Conservation (phyloP, 1,139 yeast species). For the Scheffersomyces parashehatae region DNA sequence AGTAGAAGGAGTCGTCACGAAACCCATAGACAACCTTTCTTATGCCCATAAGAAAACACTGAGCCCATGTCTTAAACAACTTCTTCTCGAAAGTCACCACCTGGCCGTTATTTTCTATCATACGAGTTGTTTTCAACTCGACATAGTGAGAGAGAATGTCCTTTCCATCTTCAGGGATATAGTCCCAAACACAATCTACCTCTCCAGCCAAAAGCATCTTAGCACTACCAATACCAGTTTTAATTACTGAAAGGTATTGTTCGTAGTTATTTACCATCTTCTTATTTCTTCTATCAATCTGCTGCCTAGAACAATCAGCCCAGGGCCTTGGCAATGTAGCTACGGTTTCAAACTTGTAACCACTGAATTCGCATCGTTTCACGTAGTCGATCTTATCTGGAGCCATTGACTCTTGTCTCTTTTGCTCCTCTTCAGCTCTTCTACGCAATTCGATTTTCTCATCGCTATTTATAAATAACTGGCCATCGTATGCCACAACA, state of each 20-base stretch:
- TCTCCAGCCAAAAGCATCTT: constrained; percentile 82
- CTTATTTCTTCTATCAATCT: constrained; percentile 64
- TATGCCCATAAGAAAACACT: constrained; percentile 84
- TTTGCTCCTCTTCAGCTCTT: constrained; percentile 24
- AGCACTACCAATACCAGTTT: constrained; percentile 78
- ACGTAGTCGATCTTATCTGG: constrained; percentile 37
- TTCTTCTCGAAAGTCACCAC: constrained; percentile 69
- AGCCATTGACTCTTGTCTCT: constrained; percentile 22
- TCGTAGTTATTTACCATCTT: constrained; percentile 66
- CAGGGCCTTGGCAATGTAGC: constrained; percentile 80
- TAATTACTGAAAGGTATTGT: constrained; percentile 76
- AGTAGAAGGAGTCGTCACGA: constrained; percentile 66
- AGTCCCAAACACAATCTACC: constrained; percentile 87
- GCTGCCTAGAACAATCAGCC: constrained; percentile 62
- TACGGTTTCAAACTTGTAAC: constrained; percentile 81
- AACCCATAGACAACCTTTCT: constrained; percentile 81
- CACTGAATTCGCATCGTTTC: constrained; percentile 57
- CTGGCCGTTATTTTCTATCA: constrained; percentile 53
- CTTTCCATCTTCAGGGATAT: constrained; percentile 54
- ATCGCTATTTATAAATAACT: constrained; percentile 75
- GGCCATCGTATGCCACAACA: constrained; percentile 72
- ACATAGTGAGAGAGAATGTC: constrained; percentile 71
- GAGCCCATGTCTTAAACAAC: constrained; percentile 86
- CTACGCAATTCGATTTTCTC: constrained; percentile 36
- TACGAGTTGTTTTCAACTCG: constrained; percentile 75